A percentile compares a stretch with the other conserved stretches of the same genome.
Conservation (phyloP, 2,329 filamentous ascomycete genomes). For the Alternaria metachromatica region DNA sequence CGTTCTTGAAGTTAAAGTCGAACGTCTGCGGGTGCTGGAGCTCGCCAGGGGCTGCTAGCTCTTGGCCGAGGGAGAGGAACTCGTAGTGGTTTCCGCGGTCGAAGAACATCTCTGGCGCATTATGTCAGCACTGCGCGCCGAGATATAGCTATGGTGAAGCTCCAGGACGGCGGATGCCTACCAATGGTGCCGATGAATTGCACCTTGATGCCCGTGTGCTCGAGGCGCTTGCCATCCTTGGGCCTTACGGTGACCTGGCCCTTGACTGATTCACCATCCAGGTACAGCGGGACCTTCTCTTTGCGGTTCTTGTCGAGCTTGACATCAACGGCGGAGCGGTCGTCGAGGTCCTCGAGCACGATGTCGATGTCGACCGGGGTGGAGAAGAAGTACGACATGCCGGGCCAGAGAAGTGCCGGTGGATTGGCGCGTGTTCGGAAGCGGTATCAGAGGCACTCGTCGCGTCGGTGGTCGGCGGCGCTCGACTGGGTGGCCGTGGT, state of each 20-base stretch:
- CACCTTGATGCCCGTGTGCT: constrained; percentile 99
- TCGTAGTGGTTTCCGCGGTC: constrained; percentile 99
- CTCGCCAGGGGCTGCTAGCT: constrained; percentile 94
- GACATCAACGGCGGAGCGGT: constrained; percentile 93
- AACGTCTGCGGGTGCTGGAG: constrained; percentile 98
- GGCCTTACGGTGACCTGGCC: constrained; percentile 92
- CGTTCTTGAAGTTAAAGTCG: constrained; percentile 99
- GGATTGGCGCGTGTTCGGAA: not conserved
- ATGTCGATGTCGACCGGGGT: constrained; percentile 99
- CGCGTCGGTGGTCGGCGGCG: constrained; percentile 25
- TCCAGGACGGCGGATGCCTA: constrained; percentile 47
- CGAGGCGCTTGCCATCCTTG: constrained; percentile 96
- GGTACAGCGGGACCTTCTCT: constrained; percentile 95
- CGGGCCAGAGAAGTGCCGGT: constrained; percentile 10
- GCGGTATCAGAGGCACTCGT: not conserved
- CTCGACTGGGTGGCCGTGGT: constrained; percentile 16
- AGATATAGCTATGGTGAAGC: not conserved
- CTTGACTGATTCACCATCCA: constrained; percentile 98
- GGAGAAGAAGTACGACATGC: constrained; percentile 93
- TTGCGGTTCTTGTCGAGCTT: constrained; percentile 98
- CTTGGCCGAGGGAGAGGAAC: constrained; percentile 95
- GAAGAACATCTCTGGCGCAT: constrained; percentile 90
- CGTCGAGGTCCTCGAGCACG: constrained; percentile 93
- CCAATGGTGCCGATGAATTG: constrained; percentile 99
- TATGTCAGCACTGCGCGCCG: constrained; percentile 18